phyloP scores from a whole-genome alignment of 371 early-diverging fungal genomes.

The Mucor racemosus region DNA sequence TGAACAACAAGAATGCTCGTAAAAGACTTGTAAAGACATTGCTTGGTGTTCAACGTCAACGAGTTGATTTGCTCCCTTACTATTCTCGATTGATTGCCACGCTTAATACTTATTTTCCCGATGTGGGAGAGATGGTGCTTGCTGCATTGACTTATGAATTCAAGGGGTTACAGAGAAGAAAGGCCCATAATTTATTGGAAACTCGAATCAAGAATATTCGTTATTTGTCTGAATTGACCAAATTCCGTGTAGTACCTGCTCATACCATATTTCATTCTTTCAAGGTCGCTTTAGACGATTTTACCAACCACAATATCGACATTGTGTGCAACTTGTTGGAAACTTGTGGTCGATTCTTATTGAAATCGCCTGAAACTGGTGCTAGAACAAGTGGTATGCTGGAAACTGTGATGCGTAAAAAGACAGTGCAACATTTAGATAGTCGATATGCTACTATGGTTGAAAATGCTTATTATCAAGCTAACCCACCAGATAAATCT shows the following conservation, averaged over 20 bases:
- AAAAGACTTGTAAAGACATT: slow-evolving; percentile 79
- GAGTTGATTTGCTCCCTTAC: slow-evolving; percentile 89
- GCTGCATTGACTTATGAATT: slow-evolving; percentile 81
- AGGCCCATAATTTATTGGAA: slow-evolving; percentile 73
- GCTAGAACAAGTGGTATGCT: slow-evolving; percentile 71
- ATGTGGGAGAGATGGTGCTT: slow-evolving; percentile 76
- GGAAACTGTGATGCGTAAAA: slow-evolving; percentile 89
- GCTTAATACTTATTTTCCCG: slow-evolving; percentile 83
- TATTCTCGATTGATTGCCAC: slow-evolving; percentile 91
- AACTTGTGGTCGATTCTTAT: slow-evolving; percentile 88
- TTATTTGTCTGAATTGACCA: slow-evolving; percentile 89
- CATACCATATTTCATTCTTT: slow-evolving; percentile 84
- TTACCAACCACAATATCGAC: slow-evolving; percentile 83
- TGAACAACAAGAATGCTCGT: slow-evolving; percentile 82
- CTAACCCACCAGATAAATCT: slow-evolving; percentile 80
- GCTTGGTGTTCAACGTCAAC: slow-evolving; percentile 77
- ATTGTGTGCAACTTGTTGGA: slow-evolving; percentile 86
- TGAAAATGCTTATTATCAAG: slow-evolving; percentile 92
- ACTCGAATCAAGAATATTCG: slow-evolving; percentile 84
- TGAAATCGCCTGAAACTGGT: slow-evolving; percentile 75
- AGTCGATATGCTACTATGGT: slow-evolving; percentile 85
- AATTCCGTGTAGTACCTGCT: slow-evolving; percentile 85
- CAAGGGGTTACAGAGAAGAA: slow-evolving; percentile 67
- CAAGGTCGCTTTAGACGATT: slow-evolving; percentile 85
- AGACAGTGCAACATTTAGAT: slow-evolving; percentile 82